These are phyloP conservation scores for Paraurostyla sp. DNA, from an alignment of 73 alveolate species.

Conservation along the genomic window DNA sequence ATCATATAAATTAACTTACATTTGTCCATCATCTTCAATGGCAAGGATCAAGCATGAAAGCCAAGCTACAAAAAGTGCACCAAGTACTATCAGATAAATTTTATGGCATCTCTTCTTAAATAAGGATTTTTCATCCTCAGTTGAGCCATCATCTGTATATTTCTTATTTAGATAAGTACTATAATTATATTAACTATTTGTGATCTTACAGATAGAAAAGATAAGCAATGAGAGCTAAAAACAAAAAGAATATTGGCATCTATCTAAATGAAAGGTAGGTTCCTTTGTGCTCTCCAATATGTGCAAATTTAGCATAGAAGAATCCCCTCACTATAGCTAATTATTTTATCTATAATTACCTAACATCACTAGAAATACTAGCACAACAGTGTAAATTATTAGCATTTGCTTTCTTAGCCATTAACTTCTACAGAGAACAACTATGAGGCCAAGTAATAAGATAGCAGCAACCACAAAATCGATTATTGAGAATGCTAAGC, in stretches of 20 bases:
- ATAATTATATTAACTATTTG: not conserved
- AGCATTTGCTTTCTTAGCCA: conserved; percentile 22
- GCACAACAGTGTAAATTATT: not conserved
- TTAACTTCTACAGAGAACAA: not conserved
- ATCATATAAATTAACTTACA: not conserved
- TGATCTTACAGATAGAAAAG: not conserved
- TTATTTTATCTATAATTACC: not conserved
- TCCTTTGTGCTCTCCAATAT: not conserved
- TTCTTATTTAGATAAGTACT: conserved; percentile 6
- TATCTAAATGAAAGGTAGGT: not conserved
- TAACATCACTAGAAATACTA: not conserved
- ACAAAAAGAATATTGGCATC: not conserved
- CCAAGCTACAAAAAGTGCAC: not conserved
- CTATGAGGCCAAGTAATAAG: not conserved
- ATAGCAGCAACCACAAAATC: not conserved
- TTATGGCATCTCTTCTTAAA: not conserved
- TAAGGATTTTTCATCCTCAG: not conserved
- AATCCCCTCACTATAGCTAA: not conserved
- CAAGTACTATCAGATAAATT: not conserved
- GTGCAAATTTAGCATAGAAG: not conserved
- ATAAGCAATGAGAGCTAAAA: not conserved
- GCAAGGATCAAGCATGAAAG: not conserved
- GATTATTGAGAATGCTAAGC: not conserved
- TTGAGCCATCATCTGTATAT: not conserved
- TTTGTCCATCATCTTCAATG: not conserved